These are phyloP conservation scores for Pelargonium hybrid DNA, from an alignment of 441 rosid genomes.

Conservation along the genomic window DNA sequence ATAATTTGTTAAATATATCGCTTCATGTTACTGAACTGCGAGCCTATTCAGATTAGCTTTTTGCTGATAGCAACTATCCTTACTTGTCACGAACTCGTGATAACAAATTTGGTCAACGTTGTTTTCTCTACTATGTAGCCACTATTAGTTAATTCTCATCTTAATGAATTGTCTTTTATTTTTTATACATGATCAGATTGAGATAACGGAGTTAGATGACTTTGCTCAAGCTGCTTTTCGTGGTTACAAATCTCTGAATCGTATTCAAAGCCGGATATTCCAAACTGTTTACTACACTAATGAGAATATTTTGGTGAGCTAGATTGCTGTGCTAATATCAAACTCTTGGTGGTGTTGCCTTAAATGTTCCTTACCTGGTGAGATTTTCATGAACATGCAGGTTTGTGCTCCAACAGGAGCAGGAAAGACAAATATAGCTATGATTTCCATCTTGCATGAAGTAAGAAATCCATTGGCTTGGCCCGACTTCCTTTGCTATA, in stretches of 20 bases:
- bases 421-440: constrained; percentile 94
- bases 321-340: not conserved
- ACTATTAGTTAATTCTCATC: constrained; percentile 13
- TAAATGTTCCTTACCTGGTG: constrained; percentile 15
- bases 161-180: constrained; percentile 15
- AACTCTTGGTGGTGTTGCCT: not conserved
- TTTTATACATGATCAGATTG: constrained; percentile 47
- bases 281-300: constrained; percentile 81
- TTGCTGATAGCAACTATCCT: not conserved
- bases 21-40: not conserved
- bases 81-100: not conserved
- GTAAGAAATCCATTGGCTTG: constrained; percentile 26
- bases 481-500: constrained; percentile 14
- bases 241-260: constrained; percentile 85
- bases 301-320: constrained; percentile 86
- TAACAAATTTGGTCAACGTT: not conserved
- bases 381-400: constrained; percentile 35
- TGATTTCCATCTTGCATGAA: constrained; percentile 91
- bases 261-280: constrained; percentile 88
- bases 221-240: constrained; percentile 93
- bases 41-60: not conserved
- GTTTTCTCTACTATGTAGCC: not conserved
- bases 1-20: not conserved
- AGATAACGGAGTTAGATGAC: constrained; percentile 84
- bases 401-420: constrained; percentile 99